A percentile compares a stretch with the other conserved stretches of the same genome.
Conservation (phyloP, 179 eudicot species). For the Silene noctiflora region DNA sequence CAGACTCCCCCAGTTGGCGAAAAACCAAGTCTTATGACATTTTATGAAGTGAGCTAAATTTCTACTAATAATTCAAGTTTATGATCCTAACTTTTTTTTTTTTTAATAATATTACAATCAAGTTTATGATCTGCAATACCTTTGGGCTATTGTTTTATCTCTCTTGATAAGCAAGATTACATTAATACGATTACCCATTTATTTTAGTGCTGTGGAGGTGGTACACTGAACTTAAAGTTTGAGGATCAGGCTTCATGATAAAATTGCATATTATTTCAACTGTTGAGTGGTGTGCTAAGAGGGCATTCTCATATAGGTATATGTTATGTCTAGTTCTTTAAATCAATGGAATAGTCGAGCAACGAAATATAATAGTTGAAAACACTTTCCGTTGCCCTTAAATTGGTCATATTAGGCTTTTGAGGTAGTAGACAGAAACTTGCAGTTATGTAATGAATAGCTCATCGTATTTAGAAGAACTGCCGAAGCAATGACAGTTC, state of each 20-base stretch:
- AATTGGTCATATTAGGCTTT: neutral
- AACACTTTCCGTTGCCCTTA: neutral
- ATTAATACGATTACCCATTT: neutral
- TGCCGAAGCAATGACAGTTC: neutral
- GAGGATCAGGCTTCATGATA: neutral
- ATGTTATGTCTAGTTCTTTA: neutral
- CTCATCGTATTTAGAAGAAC: neutral
- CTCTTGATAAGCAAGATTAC: constrained; percentile 6
- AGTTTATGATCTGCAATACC: neutral
- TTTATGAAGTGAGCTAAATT: constrained; percentile 66
- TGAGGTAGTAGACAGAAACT: neutral
- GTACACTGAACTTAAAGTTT: neutral
- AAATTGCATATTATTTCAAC: neutral
- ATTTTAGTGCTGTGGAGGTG: neutral
- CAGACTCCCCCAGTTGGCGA: constrained; percentile 98
- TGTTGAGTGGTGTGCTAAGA: neutral
- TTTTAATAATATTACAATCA: neutral
- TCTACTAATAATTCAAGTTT: constrained; percentile 1
- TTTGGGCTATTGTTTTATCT: neutral
- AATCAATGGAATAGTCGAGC: neutral
- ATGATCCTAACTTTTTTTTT: neutral
- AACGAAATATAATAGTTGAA: neutral
- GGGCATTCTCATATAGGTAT: neutral
- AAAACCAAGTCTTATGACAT: constrained; percentile 99
- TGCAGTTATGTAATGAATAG: neutral